These are phyloP conservation scores for Solanum chiquidenum DNA, from an alignment of 257 asterid species.

Conservation along the genomic window DNA sequence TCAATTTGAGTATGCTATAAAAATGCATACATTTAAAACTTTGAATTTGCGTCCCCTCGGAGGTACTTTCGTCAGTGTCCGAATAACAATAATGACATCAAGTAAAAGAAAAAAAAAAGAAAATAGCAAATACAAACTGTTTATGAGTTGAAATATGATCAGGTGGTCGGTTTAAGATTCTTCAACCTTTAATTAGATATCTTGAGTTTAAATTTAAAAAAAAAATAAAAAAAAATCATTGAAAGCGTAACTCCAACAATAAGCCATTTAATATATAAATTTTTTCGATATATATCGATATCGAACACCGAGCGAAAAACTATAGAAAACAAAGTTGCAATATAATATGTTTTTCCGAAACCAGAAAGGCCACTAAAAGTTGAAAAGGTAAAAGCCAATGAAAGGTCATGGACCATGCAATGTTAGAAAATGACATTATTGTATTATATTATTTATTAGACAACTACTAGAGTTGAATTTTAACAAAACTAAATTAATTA, in stretches of 20 bases:
- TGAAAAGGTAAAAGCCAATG: not conserved
- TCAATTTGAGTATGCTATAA: too few relatives aligned
- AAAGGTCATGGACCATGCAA: not conserved
- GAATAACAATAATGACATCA: not conserved
- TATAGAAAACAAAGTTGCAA: not conserved
- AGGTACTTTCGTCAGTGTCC: too few relatives aligned
- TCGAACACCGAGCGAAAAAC: not conserved
- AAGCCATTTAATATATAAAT: not conserved
- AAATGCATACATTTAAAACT: too few relatives aligned
- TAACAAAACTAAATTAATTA: not conserved
- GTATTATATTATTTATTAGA: not conserved
- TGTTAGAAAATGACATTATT: not conserved
- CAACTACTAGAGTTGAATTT: not conserved
- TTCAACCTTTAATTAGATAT: rapidly evolving
- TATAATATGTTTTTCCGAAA: not conserved
- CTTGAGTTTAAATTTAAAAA: not conserved
- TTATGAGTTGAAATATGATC: not conserved
- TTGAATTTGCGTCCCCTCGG: too few relatives aligned
- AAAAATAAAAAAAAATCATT: not conserved
- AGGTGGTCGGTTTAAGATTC: rapidly evolving
- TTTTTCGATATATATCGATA: not conserved
- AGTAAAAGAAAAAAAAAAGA: not conserved
- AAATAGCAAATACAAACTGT: not conserved
- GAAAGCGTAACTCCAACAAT: rapidly evolving
- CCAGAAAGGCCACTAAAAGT: not conserved